Evolutionary conservation across 208 protist species (phyloP).

Genomic region (Angomonas ambiguus): DNA sequence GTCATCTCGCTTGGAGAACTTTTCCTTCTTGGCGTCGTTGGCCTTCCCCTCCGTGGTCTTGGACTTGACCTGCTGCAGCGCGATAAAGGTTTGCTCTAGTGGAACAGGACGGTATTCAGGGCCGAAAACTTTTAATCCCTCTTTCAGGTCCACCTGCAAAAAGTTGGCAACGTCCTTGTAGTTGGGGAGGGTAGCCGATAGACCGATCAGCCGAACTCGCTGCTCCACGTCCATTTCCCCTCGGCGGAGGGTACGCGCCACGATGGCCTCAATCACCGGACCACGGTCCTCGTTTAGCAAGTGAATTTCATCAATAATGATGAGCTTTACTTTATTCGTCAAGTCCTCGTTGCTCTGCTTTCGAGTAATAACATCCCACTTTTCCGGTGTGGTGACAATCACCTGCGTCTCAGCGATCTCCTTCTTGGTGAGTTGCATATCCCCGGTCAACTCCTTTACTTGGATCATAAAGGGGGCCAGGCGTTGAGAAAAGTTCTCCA

Average conservation of each 20-base stretch:
- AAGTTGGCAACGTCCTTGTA: constrained; percentile 99
- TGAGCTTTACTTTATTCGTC: constrained; percentile 82
- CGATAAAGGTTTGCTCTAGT: constrained; percentile 95
- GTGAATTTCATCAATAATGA: constrained; percentile 99
- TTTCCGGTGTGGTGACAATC: constrained; percentile 99
- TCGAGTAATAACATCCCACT: constrained; percentile 99
- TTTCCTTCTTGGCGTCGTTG: constrained; percentile 10
- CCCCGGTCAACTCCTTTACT: constrained; percentile 97
- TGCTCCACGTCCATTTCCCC: constrained; percentile 89
- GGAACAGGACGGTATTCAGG: constrained; percentile 96
- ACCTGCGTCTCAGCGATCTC: constrained; percentile 97
- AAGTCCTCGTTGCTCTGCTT: constrained; percentile 97
- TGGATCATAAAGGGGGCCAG: constrained; percentile 89
- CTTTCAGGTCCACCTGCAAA: constrained; percentile 88
- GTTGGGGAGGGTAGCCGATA: constrained; percentile 99
- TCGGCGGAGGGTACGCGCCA: constrained; percentile 95
- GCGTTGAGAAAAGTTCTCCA: constrained; percentile 92
- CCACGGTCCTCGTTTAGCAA: constrained; percentile 98
- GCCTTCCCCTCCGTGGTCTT: not conserved
- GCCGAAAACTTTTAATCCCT: constrained; percentile 96
- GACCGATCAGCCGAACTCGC: constrained; percentile 94
- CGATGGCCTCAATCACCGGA: constrained; percentile 97
- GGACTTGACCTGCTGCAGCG: constrained; percentile 34
- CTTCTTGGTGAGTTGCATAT: constrained; percentile 98
- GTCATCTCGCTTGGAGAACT: not conserved